phyloP scores from a whole-genome alignment of 192 early-diverging fungal genomes.

The Coemansia sp. region DNA sequence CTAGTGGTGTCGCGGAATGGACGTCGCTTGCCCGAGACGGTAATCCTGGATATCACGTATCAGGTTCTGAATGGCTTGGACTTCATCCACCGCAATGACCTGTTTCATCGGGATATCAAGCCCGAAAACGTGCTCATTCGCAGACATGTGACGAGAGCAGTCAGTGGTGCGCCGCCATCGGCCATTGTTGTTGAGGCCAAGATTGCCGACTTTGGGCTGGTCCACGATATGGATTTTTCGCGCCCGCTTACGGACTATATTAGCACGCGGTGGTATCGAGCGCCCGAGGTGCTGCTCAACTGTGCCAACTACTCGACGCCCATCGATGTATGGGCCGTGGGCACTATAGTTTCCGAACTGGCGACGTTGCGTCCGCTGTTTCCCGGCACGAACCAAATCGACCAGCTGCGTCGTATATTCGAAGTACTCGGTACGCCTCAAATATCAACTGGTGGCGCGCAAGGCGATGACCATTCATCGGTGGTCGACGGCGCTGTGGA shows the following conservation, averaged over 20 bases:
- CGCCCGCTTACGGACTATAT: conserved; percentile 98
- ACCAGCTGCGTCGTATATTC: conserved; percentile 89
- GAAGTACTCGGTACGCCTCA: conserved; percentile 77
- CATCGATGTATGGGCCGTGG: conserved; percentile 97
- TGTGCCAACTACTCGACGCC: conserved; percentile 84
- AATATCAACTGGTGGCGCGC: conserved; percentile 24
- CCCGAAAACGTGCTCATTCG: conserved; percentile 92
- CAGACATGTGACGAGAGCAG: conserved; percentile 28
- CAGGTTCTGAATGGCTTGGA: conserved; percentile 88
- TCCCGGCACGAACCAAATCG: conserved; percentile 92
- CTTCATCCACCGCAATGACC: conserved; percentile 90
- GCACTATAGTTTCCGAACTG: conserved; percentile 92
- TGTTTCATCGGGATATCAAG: conserved; percentile 98
- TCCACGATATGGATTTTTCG: conserved; percentile 84
- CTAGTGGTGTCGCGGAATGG: conserved; percentile 78
- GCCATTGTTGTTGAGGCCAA: conserved; percentile 65
- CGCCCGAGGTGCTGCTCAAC: conserved; percentile 91
- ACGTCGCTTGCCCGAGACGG: conserved; percentile 61
- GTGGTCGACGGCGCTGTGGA: conserved; percentile 11
- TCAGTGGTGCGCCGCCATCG: conserved; percentile 37
- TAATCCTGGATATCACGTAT: conserved; percentile 80
- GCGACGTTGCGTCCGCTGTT: conserved; percentile 87
- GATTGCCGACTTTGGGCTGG: conserved; percentile 97
- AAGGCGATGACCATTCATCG: conserved; percentile 5
- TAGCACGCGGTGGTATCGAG: conserved; percentile 97